Evolutionary conservation across 345 rosid species (phyloP), one percentile per base, ranked within the genome.

Genomic region (Physaria fendleri): DNA sequence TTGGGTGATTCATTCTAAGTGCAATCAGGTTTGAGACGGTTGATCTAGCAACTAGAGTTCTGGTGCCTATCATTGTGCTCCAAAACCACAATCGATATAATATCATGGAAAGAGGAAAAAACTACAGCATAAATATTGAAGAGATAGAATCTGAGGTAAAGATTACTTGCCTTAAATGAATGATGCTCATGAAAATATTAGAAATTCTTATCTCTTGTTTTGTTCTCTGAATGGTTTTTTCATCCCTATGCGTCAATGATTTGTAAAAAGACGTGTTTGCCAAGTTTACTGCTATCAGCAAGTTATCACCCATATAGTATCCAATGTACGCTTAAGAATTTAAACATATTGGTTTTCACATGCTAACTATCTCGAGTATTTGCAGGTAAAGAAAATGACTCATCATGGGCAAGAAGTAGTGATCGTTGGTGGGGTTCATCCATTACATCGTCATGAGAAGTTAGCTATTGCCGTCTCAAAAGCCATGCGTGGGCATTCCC

Each of bases 71-170:
- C 65, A 87, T 93, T 54, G 78, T 93, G 60, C 95, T 93, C 52
- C 95, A 93, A 67, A 93, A 93, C 77, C 99, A 93, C 69, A 93
- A 93, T 69, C 90, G 97, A 39, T 93, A 85, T 68, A 87, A 85
- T 76, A 77, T 90, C 61, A 65, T 90, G 81, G 88, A 87, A 62
- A 82, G 76, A 43, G 97, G 96, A 65, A 92, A 87, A 57, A 90
- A 90, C 59, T 90, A 89, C 83, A 82, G 92, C 84, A 74, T 93
- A 51, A 85, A 93, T 59, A 64, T 87, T 64, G 75, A 77, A 58
- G 94, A 81, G 70, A 93, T 93, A 66, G 85, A 89, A 70, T 68
- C 83, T 37, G 99, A 82, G 95, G 99, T 83, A 58, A 71, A 78
- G 47, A 41, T 12, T 32, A 44, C 47, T 56, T 16, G 25, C 43